Percentiles rank a stretch among this genome's conserved stretches.
These are phyloP conservation scores for Neurospora africana DNA, from an alignment of 495 filamentous ascomycete genomes.

Conservation along the genomic window DNA sequence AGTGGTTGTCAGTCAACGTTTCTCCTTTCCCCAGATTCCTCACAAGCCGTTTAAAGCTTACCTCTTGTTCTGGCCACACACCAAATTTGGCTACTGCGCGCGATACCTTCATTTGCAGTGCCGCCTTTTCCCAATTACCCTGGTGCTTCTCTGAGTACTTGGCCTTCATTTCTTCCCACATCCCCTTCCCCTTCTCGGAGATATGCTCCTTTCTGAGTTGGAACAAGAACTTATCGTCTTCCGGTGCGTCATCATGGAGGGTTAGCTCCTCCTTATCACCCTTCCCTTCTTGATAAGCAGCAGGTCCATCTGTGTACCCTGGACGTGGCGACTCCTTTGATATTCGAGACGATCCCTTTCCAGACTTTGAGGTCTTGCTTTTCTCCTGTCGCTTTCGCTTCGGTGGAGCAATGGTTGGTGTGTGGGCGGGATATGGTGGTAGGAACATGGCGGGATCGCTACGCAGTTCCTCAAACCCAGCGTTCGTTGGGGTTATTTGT, in stretches of 20 bases:
- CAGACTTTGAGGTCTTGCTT: slow-evolving; percentile 14
- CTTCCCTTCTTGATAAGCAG: slow-evolving; percentile 3
- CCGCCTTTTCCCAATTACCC: slow-evolving; percentile 33
- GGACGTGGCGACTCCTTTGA: slow-evolving; percentile 13
- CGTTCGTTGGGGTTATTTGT: slow-evolving; percentile 11
- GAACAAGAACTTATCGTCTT: slow-evolving; percentile 36
- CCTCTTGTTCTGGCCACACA: slow-evolving; percentile 34
- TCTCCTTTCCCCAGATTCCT: background rate
- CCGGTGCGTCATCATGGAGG: slow-evolving; percentile 32
- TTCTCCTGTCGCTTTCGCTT: slow-evolving; percentile 6
- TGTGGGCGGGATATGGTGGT: slow-evolving; percentile 15
- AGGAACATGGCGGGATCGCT: slow-evolving; percentile 11
- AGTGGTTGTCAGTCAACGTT: slow-evolving; percentile 2
- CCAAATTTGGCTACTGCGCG: slow-evolving; percentile 34
- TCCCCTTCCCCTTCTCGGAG: slow-evolving; percentile 39
- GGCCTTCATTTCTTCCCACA: slow-evolving; percentile 41
- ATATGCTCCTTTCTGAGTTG: slow-evolving; percentile 31
- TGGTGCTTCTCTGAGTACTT: slow-evolving; percentile 30
- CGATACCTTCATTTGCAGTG: slow-evolving; percentile 40
- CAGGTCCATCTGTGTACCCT: slow-evolving; percentile 4
- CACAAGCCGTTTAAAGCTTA: slow-evolving; percentile 13
- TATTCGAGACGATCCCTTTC: slow-evolving; percentile 13
- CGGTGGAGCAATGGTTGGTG: slow-evolving; percentile 12
- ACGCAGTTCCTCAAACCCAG: slow-evolving; percentile 20
- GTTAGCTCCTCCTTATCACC: slow-evolving; percentile 18